Evolutionary conservation across 1,284 basidiomycete genomes (phyloP), one percentile per base, ranked within the genome.

Genomic region (Leccinum idahoense): DNA sequence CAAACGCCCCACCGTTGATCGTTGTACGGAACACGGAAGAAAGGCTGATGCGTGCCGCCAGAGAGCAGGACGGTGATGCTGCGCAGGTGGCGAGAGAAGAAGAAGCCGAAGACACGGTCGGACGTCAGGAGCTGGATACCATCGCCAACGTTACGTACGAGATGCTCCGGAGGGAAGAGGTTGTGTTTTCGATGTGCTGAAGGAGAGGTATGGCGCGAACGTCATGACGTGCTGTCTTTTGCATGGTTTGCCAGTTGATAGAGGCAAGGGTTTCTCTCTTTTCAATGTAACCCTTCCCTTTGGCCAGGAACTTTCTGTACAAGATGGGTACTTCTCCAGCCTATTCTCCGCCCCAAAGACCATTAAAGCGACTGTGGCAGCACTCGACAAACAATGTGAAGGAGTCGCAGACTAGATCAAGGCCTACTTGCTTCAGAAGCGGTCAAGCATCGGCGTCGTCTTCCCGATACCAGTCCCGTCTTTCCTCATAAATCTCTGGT

Each of bases 1-100:
- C 86, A 7, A 74, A 89, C 14, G 78, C 81, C 39, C 4, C 81
- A 85, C 68, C 85, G 79, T 67, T 77, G 78, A 0, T 64, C 70
- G 12, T 63, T 81, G 51, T 87, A 83, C 62, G 85, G 85, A 3
- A 65, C 68, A 10, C 70, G 77, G 11, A 65, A 70, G 6, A 62
- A 70, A 7, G 80, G 81, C 2, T 67, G 64, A 73, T 63, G 26
- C 60, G 53, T 10, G 15, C 63, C 59, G 5, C 54, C 62, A 4
- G 55, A 64, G 32, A 66, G 46, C 1, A 66, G 71, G 54, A 59
- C 51, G 10, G 61, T 68, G 5, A 68, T 11, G 39, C 67, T 32
- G 65, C 67, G 1, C 69, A 68, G 37, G 62, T 60, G 4, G 66
- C 60, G n/a, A 67, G 71, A 37, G 71, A 73, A 56, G 64, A 69